Evolutionary conservation across 331 rosid species (phyloP).

Genomic region (Erythrophleum ivorense): DNA sequence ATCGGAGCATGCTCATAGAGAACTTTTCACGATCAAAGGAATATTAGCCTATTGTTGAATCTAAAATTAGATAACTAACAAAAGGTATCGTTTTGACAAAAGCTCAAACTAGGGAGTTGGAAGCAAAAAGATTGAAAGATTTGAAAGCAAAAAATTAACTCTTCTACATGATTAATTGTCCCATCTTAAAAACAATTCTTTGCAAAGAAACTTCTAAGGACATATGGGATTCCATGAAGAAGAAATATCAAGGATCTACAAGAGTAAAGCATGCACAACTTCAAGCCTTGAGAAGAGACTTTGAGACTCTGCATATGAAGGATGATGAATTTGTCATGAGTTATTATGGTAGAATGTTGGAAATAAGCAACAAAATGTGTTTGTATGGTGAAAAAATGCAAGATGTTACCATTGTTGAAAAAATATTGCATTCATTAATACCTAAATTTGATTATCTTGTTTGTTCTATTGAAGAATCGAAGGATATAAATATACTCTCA

Average conservation of each 20-base stretch:
- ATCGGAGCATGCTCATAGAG: not conserved
- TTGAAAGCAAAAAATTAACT: too few relatives aligned
- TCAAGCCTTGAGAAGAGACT: slow-evolving; percentile 2
- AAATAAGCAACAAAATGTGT: not conserved
- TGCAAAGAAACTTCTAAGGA: not conserved
- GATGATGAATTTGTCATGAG: not conserved
- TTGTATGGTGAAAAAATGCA: not conserved
- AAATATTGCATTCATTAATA: not conserved
- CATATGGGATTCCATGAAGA: not conserved
- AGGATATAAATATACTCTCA: not conserved
- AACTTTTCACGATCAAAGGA: too few relatives aligned
- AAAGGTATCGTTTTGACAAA: not conserved
- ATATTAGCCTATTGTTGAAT: not conserved
- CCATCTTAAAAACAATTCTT: not conserved
- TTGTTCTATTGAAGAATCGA: not conserved
- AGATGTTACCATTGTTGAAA: not conserved
- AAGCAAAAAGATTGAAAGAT: too few relatives aligned
- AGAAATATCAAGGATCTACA: not conserved
- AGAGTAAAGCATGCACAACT: not conserved
- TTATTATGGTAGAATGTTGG: not conserved
- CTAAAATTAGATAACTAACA: not conserved
- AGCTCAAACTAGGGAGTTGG: not conserved
- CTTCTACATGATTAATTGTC: too few relatives aligned
- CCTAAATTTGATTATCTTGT: not conserved
- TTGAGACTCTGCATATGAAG: not conserved